Conservation (phyloP, 2,329 filamentous ascomycete species). For the Fusarium coffeatum region DNA sequence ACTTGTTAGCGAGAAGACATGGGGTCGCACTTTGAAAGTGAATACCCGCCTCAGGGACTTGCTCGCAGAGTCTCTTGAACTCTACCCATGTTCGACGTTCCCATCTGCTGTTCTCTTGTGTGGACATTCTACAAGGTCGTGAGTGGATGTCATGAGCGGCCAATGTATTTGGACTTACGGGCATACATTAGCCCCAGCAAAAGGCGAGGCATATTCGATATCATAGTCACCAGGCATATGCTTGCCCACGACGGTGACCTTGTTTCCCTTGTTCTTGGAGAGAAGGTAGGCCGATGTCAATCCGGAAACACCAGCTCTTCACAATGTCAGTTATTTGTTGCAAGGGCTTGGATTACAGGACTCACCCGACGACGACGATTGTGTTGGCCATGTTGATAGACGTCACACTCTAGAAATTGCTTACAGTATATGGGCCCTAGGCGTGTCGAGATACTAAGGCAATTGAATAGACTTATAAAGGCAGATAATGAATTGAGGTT, state of each 20-base stretch:
- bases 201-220: conserved; percentile 89
- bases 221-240: conserved; percentile 96
- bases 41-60: conserved; percentile 81
- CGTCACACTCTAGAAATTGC: neutral
- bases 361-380: conserved; percentile 53
- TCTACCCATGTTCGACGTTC: conserved; percentile 74
- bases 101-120: conserved; percentile 61
- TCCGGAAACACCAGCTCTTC: conserved; percentile 62
- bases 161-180: conserved; percentile 65
- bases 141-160: neutral
- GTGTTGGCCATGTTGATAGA: conserved; percentile 46
- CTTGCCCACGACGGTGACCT: conserved; percentile 79
- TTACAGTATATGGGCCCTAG: neutral
- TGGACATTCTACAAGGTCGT: conserved; percentile 56
- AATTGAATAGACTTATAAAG: neutral
- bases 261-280: conserved; percentile 57
- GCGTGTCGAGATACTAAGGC: neutral
- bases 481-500: conserved; percentile 5
- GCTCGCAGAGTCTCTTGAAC: conserved; percentile 67
- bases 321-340: conserved; percentile 4
- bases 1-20: neutral
- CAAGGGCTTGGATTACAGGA: neutral
- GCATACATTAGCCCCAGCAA: conserved; percentile 85
- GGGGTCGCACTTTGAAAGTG: conserved; percentile 74
- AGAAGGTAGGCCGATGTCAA: conserved; percentile 64